phyloP scores from a whole-genome alignment of 805 yeast species.

The Cyberlindnera suaveolens region DNA sequence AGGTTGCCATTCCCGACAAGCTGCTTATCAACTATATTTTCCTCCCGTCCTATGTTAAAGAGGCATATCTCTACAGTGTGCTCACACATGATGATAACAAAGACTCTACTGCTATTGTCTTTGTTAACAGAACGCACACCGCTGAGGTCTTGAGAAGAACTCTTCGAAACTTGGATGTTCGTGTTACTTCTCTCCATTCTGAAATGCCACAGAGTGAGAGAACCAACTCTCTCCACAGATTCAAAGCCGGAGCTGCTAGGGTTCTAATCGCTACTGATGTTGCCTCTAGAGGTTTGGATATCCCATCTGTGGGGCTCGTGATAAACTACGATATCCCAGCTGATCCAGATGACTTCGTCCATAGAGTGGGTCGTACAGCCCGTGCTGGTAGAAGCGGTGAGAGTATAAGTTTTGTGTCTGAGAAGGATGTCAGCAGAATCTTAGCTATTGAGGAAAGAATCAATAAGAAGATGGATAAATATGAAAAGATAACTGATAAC shows the following conservation, averaged over 20 bases:
- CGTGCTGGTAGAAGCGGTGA: slow-evolving; percentile 93
- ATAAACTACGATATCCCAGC: slow-evolving; percentile 91
- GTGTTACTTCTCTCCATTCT: slow-evolving; percentile 88
- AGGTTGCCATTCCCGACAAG: slow-evolving; percentile 75
- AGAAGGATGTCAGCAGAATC: slow-evolving; percentile 75
- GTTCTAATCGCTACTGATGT: slow-evolving; percentile 94
- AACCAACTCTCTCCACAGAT: slow-evolving; percentile 84
- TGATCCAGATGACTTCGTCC: slow-evolving; percentile 94
- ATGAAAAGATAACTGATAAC: slow-evolving; percentile 66
- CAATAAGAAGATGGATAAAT: slow-evolving; percentile 71
- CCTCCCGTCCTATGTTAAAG: slow-evolving; percentile 85
- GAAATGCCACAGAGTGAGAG: slow-evolving; percentile 92
- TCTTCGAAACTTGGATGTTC: slow-evolving; percentile 61
- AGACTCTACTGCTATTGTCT: slow-evolving; percentile 71
- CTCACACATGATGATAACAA: slow-evolving; percentile 56
- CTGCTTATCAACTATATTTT: slow-evolving; percentile 61
- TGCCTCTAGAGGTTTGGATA: slow-evolving; percentile 95
- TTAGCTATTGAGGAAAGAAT: slow-evolving; percentile 84
- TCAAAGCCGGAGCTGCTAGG: slow-evolving; percentile 91
- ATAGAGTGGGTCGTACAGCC: slow-evolving; percentile 97
- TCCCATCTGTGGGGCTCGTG: slow-evolving; percentile 86
- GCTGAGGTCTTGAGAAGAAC: slow-evolving; percentile 85
- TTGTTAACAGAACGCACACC: slow-evolving; percentile 84
- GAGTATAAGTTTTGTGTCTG: slow-evolving; percentile 75
- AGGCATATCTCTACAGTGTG: slow-evolving; percentile 72